Conservation (phyloP, 177 flowering plant genomes). For the Telopea speciosissima region DNA sequence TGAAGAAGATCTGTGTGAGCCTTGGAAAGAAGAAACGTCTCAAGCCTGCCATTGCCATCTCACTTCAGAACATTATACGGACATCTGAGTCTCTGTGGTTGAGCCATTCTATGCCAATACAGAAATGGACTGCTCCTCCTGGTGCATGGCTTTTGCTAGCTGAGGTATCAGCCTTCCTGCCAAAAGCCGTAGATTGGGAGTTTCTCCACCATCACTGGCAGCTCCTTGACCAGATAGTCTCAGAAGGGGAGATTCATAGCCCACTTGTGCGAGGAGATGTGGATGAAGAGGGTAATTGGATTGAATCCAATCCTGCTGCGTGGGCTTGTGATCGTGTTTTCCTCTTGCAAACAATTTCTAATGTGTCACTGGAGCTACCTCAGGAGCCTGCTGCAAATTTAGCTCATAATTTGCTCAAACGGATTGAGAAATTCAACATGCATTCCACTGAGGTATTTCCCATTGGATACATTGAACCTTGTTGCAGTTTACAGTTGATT, state of each 20-base stretch:
- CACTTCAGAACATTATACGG: constrained; percentile 73
- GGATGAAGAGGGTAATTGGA: constrained; percentile 24
- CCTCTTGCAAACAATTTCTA: constrained; percentile 85
- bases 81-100: constrained; percentile 79
- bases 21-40: constrained; percentile 85
- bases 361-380: constrained; percentile 81
- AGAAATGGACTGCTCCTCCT: constrained; percentile 92
- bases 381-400: constrained; percentile 84
- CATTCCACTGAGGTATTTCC: constrained; percentile 82
- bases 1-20: constrained; percentile 71
- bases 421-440: constrained; percentile 82
- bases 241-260: constrained; percentile 21
- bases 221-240: constrained; percentile 58
- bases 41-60: constrained; percentile 46
- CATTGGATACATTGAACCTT: background rate
- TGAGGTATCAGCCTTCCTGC: constrained; percentile 75
- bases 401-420: constrained; percentile 69
- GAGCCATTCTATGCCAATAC: constrained; percentile 52
- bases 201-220: constrained; percentile 92
- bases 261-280: constrained; percentile 22
- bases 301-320: constrained; percentile 43
- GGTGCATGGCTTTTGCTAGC: constrained; percentile 97
- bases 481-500: background rate
- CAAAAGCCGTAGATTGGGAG: constrained; percentile 82
- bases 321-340: constrained; percentile 92